Evolutionary conservation across 129 eudicot genomes (phyloP).

Genomic region (Chrysanthemum seticuspe): DNA sequence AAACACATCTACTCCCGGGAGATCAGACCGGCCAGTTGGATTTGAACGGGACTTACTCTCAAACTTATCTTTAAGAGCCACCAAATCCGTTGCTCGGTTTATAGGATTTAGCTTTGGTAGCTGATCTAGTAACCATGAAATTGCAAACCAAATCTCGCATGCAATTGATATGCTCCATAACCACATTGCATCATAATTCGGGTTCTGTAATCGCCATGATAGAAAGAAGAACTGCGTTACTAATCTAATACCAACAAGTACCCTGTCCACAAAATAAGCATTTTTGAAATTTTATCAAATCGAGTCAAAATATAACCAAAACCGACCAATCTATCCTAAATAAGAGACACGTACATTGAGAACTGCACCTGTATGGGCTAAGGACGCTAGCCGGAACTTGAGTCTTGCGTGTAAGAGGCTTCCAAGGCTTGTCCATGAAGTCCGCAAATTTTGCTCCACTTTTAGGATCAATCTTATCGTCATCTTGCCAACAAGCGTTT

Average conservation of each 20-base stretch:
- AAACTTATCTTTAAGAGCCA: conserved; percentile 73
- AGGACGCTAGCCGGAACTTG: conserved; percentile 52
- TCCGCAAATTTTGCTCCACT: conserved; percentile 45
- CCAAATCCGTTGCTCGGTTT: conserved; percentile 68
- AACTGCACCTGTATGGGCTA: too few species aligned
- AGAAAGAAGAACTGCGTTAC: conserved; percentile 52
- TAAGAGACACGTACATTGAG: too few species aligned
- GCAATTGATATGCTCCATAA: conserved; percentile 71
- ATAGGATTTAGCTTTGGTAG: conserved; percentile 88
- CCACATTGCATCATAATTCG: conserved; percentile 82
- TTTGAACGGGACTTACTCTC: conserved; percentile 58
- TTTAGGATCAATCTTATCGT: conserved; percentile 40
- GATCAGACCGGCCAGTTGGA: conserved; percentile 87
- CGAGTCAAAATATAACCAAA: too few species aligned
- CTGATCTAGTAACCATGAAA: conserved; percentile 87
- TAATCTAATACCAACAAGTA: conserved; percentile 60
- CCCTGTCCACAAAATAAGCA: conserved; percentile 32
- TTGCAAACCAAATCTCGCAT: conserved; percentile 87
- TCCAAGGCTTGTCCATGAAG: conserved; percentile 94
- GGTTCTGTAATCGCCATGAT: conserved; percentile 69
- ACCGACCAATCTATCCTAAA: too few species aligned
- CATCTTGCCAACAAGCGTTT: conserved; percentile 80
- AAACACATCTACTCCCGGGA: conserved; percentile 85
- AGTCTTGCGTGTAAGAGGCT: conserved; percentile 81
- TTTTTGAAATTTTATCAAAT: too few species aligned